Evolutionary conservation across 2,329 filamentous ascomycete species (phyloP).

Genomic region (Raffaelea arxii): DNA sequence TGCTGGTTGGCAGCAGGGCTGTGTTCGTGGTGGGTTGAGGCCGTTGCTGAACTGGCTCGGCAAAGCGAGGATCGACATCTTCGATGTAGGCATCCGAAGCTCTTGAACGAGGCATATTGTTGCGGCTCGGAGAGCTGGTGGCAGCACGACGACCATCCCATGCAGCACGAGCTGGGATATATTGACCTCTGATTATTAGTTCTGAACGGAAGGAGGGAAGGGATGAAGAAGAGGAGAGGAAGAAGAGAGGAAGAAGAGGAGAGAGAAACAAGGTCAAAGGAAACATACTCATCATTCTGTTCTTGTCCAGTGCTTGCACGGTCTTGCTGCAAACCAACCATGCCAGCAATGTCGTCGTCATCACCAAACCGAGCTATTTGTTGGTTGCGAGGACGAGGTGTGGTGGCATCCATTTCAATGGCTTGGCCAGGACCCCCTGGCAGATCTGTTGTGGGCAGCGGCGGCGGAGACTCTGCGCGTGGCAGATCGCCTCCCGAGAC

Average conservation of each 20-base stretch:
- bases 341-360: conserved; percentile 62
- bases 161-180: conserved; percentile 43
- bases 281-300: conserved; percentile 53
- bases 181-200: conserved; percentile 27
- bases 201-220: too few relatives aligned
- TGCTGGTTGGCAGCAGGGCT: conserved; percentile 18
- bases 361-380: conserved; percentile 43
- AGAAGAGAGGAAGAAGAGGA: neutral
- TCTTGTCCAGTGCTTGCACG: conserved; percentile 22
- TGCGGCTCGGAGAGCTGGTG: conserved; percentile 1
- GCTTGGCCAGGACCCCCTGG: conserved; percentile 44
- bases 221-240: conserved; percentile 3
- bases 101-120: conserved; percentile 10
- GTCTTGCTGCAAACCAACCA: conserved; percentile 59
- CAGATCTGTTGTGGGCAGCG: conserved; percentile 33
- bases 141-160: conserved; percentile 36
- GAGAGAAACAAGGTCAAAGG: neutral
- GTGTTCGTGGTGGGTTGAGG: neutral
- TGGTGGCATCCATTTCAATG: conserved; percentile 71
- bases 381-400: conserved; percentile 37
- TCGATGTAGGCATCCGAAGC: conserved; percentile 59
- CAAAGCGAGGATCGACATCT: conserved; percentile 85
- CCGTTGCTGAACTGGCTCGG: conserved; percentile 30
- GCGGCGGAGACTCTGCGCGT: conserved; percentile 55
- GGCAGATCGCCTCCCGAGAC: conserved; percentile 36